Evolutionary conservation across 1,139 yeast genomes (phyloP).

Genomic region (Taphrina pruni): DNA sequence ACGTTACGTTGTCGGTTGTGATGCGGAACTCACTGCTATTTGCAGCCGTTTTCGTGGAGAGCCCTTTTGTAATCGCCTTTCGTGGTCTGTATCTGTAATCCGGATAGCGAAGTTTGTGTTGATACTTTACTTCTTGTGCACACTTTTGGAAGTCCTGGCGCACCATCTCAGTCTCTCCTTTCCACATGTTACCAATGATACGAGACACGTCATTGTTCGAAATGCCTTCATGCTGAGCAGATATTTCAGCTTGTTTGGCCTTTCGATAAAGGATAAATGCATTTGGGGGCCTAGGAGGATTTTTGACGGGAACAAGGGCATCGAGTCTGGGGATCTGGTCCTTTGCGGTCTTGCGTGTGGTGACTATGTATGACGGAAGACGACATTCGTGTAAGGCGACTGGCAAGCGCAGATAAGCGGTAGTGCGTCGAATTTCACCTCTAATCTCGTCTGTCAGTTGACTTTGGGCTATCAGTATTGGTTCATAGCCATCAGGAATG

Average conservation of each 20-base stretch:
- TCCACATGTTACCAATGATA: conserved; percentile 42
- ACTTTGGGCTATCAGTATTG: conserved; percentile 34
- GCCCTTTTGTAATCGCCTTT: conserved; percentile 4
- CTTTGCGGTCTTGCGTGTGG: conserved; percentile 2
- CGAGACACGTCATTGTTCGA: conserved; percentile 42
- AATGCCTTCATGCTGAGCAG: conserved; percentile 27
- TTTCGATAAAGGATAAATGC: conserved; percentile 41
- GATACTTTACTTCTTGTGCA: conserved; percentile 35
- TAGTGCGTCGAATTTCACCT: conserved; percentile 9
- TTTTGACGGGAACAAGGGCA: neutral
- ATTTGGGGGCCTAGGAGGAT: conserved; percentile 43
- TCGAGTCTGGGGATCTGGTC: neutral
- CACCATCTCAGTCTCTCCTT: conserved; percentile 19
- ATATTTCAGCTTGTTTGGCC: conserved; percentile 35
- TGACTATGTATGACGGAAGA: conserved; percentile 29
- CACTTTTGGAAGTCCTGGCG: conserved; percentile 30
- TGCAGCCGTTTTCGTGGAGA: neutral
- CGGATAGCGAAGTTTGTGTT: conserved; percentile 41
- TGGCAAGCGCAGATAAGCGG: conserved; percentile 12
- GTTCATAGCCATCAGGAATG: conserved; percentile 41
- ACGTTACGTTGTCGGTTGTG: no score
- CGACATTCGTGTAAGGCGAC: conserved; percentile 24
- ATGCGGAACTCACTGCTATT: no score
- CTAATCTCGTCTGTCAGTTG: conserved; percentile 15
- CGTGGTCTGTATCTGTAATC: conserved; percentile 41